Evolutionary conservation across 441 rosid species (phyloP), one percentile per base, ranked within the genome.

Genomic region (Manihot esculenta): DNA sequence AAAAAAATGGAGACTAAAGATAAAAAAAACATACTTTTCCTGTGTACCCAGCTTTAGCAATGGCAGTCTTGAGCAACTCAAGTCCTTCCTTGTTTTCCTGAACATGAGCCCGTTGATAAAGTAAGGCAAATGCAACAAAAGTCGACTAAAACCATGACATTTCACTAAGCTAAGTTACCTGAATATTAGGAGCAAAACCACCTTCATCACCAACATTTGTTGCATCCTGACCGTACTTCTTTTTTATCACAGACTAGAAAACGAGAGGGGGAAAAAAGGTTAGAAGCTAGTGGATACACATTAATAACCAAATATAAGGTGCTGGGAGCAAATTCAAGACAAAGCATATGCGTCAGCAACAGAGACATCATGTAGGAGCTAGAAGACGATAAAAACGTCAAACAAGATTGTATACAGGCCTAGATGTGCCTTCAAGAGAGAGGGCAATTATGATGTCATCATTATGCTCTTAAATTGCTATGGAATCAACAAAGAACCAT

Each of bases 51-150:
- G 99, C 98, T 87, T 91, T 91, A 47, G 82, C 96, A 62, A 94
- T 94, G 70, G 99, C 99, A 54, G 86, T 86, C 81, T 95, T 92
- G 55, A 95, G 91, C 85, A 95, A 81, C 77, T 95, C 99, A 54
- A 95, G 90, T 61, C 99, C 99, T 84, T 95, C 99, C 89, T 93
- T 88, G 87, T 95, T 95, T 75, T 93, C 99, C 97, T 95, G 87
- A 74, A 67, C 0, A 62, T 49, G 6, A 49, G 58, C 7, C 68
- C 64, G 67, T 59, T 58, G 27, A 50, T 20, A n/a, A 21, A 23
- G 65, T 74, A 38, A 64, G 65, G 20, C 20, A 10, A 17, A 10
- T 54, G 5, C 30, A 54, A 38, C 42, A 54, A 23, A 49, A 42
- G 30, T 62, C 50, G 14, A 35, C 9, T 20, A 61, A 69, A 30